Evolutionary conservation across 2,329 filamentous ascomycete species (phyloP), one percentile per base, ranked within the genome.

Genomic region (Pyrenochaeta sp.): DNA sequence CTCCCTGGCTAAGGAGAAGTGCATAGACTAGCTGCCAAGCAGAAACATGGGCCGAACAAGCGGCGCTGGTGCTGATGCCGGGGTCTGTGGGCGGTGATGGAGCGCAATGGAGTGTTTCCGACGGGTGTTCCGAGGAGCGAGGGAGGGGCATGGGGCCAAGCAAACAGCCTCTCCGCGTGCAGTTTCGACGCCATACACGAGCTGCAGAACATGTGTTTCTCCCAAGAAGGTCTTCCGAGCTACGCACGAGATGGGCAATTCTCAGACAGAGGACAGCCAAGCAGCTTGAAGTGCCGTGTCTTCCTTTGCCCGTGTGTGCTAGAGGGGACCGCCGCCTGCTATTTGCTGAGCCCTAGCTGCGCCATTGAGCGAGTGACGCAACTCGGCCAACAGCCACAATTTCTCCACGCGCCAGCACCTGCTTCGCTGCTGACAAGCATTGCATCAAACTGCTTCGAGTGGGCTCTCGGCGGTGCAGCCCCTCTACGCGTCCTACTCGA

Each of bases 371-470:
- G 14, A 28, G 43, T 52, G 53, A 48, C 51, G 55, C 51, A 54
- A 48, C 53, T 32, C 23, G 35, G 39, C 44, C 51, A 53, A 42
- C 49, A 60, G 58, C 56, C 55, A 55, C 56, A 57, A 22, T 35
- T 51, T 35, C 35, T 46, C 44, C 36, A 46, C 42, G 50, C 48
- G 47, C 53, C 44, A 36, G 41, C 50, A 37, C 27, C 39, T 43
- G 51, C 49, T 55, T 47, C 38, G 31, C 28, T 43, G 45, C 51
- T 43, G 48, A 51, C 54, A 51, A 48, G 51, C 44, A 47, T 51
- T 48, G 44, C 31, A 44, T 50, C 47, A 38, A 19, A 40, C 48
- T 46, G 22, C 42, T 40, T 35, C 24, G 39, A 46, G 48, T 30
- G 45, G 41, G 44, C 42, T 41, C 43, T 40, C 21, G 35, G 52